Conservation (phyloP, 306 rosid species). For the Medicago arabica region DNA sequence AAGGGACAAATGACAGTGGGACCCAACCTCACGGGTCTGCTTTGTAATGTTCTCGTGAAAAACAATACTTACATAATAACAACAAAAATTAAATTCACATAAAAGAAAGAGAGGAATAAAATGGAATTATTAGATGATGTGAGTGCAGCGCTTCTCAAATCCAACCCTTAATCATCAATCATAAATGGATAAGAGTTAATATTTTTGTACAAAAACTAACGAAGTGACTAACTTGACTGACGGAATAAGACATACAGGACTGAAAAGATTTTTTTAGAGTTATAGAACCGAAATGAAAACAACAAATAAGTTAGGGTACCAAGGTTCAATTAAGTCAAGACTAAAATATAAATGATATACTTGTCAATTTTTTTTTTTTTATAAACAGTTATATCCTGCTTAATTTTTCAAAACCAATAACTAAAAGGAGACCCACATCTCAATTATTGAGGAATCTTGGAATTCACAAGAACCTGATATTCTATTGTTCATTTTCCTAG, state of each 20-base stretch:
- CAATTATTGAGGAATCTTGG: slow-evolving; percentile 21
- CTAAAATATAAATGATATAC: not conserved
- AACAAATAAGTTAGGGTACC: too few relatives aligned
- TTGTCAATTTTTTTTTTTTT: too few relatives aligned
- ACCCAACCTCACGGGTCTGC: slow-evolving; percentile 39
- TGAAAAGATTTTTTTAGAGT: too few relatives aligned
- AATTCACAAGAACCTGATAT: not conserved
- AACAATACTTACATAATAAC: not conserved
- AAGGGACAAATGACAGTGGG: slow-evolving; percentile 18
- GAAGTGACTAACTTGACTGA: too few relatives aligned
- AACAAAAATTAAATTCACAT: not conserved
- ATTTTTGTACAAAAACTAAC: too few relatives aligned
- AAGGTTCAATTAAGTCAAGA: too few relatives aligned
- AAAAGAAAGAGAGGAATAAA: not conserved
- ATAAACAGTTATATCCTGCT: not conserved
- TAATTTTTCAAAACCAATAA: not conserved
- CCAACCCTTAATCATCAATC: too few relatives aligned
- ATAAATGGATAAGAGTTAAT: too few relatives aligned
- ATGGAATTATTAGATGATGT: too few relatives aligned
- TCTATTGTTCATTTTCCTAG: not conserved
- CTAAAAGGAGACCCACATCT: not conserved
- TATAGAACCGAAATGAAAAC: too few relatives aligned
- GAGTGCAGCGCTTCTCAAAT: too few relatives aligned
- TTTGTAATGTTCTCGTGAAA: not conserved
- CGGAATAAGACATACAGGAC: too few relatives aligned